Base-by-base conservation (phyloP, 108 stramenopile genomes). In the Pseudonitzschia pungens region DNA sequence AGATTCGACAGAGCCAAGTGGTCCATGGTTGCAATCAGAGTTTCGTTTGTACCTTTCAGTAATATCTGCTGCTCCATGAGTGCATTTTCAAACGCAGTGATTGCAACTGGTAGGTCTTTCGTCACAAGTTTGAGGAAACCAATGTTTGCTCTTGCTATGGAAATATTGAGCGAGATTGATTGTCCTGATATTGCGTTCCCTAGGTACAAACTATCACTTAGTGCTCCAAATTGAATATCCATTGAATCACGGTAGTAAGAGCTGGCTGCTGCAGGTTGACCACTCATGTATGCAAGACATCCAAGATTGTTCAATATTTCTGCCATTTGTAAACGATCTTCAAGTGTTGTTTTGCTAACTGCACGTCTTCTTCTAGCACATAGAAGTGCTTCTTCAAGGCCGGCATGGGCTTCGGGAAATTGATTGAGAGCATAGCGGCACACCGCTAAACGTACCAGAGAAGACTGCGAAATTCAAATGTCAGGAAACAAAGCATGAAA, bases 301-400 rank as follows among this genome's bases (percentile, higher is more conserved):
- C 80, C 86, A 45, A 83, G 59, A 58, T 87, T 87, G 60, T 87
- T 87, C 42, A 81, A 36, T 43, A 83, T 77, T 52, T 87, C 86
- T 22, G 80, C 77, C 44, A 83, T 57, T 50, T 75, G 82, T 28
- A 75, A 64, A 4, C 65, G 75, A 44, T 83, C 86, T 55, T 72
- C 54, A 18, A 81, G 27, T 14, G 71, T 45, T 40, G 29, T n/a
- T 20, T 56, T 21, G 53, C 24, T 26, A 15, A 31, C 27, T 11
- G n/a, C 9, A 55, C 24, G 24, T 24, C 24, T 55, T 20, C 54
- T 55, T 51, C 69, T 72, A 27, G 72, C 77, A 65, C 63, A 70
- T 9, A 57, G 66, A 29, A 78, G 51, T 24, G 77, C 79, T 63
- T 65, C 71, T 33, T 76, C 74, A 6, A 85, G 62, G 29, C 51